phyloP scores from a whole-genome alignment of 2,329 filamentous ascomycete species.

The Graphilbum ipis-grandicollis region DNA sequence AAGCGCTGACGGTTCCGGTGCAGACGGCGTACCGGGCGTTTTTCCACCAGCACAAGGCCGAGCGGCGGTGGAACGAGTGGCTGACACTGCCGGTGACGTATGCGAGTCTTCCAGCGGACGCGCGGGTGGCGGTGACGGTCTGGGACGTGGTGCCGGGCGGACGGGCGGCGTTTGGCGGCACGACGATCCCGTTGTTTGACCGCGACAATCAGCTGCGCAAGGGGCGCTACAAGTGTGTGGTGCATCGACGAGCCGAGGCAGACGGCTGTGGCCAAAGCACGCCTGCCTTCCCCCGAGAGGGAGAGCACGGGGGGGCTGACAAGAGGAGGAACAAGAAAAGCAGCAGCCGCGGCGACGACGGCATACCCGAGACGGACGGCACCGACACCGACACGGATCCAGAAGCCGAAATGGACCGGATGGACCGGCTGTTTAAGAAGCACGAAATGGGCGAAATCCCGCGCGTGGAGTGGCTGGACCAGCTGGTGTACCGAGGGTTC shows the following conservation, averaged over 20 bases:
- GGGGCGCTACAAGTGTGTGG: slow-evolving; percentile 75
- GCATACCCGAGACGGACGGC: slow-evolving; percentile 19
- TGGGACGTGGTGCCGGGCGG: slow-evolving; percentile 73
- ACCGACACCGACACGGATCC: slow-evolving; percentile 34
- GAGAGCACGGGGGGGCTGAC: slow-evolving; percentile 20
- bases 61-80: slow-evolving; percentile 86
- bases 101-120: slow-evolving; percentile 61
- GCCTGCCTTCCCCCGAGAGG: slow-evolving; percentile 44
- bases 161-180: slow-evolving; percentile 77
- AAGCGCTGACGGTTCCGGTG: slow-evolving; percentile 77
- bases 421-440: slow-evolving; percentile 87
- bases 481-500: slow-evolving; percentile 78
- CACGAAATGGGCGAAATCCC: slow-evolving; percentile 96
- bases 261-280: slow-evolving; percentile 74
- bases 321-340: slow-evolving; percentile 33
- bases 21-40: slow-evolving; percentile 91
- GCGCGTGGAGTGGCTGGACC: slow-evolving; percentile 86
- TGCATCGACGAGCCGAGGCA: slow-evolving; percentile 67
- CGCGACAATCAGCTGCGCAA: slow-evolving; percentile 80
- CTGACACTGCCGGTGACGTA: slow-evolving; percentile 74
- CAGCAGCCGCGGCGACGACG: slow-evolving; percentile 19
- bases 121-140: slow-evolving; percentile 77
- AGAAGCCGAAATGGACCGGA: slow-evolving; percentile 67
- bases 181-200: slow-evolving; percentile 83
- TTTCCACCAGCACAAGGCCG: too few species aligned